A percentile compares a stretch with the other conserved stretches of the same genome.
These are phyloP conservation scores for Epithemia pelagica DNA, from an alignment of 108 stramenopile species.

Conservation along the genomic window DNA sequence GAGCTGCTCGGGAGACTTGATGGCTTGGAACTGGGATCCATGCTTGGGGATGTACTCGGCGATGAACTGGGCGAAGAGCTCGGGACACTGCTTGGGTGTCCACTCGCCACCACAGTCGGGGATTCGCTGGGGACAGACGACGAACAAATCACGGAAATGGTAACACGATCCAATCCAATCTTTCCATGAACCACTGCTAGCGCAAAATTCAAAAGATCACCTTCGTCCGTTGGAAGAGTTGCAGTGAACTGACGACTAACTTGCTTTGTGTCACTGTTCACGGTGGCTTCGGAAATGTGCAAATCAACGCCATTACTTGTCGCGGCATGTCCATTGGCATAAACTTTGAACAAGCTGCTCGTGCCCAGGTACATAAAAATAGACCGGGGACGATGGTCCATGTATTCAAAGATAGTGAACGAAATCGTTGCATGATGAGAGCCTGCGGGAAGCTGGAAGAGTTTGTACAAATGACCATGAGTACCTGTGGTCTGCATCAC, in stretches of 20 bases:
- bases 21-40: background rate
- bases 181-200: background rate
- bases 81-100: background rate
- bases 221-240: background rate
- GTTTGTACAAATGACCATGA: background rate
- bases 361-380: background rate
- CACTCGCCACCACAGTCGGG: constrained; percentile 1
- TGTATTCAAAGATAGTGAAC: background rate
- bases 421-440: background rate
- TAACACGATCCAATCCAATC: background rate
- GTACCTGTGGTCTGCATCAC: background rate
- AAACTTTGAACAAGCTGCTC: background rate
- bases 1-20: background rate
- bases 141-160: background rate
- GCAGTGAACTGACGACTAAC: background rate
- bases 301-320: background rate
- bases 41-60: background rate
- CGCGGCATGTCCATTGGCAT: background rate
- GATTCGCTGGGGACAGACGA: background rate
- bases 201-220: background rate
- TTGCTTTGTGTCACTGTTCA: background rate
- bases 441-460: background rate
- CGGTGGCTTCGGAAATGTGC: background rate
- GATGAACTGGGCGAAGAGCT: constrained; percentile 1
- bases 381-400: background rate